phyloP scores from a whole-genome alignment of 169 alveolate species.

The Prorocentrum cordatum region DNA sequence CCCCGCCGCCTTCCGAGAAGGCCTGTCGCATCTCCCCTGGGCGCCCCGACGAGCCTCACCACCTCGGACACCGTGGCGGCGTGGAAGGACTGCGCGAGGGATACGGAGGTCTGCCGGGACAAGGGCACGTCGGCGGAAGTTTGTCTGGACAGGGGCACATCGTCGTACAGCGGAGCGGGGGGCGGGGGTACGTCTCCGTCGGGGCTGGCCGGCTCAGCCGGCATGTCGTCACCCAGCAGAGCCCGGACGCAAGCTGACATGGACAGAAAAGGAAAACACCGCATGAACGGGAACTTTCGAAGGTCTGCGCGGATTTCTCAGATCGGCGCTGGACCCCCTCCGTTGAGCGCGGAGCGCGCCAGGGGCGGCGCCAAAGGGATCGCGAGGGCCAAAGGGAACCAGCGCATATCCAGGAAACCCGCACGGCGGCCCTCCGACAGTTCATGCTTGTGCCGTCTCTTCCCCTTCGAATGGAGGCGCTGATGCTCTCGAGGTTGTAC shows the following conservation, averaged over 20 bases:
- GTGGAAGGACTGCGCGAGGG: not conserved
- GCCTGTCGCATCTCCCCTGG: too few relatives aligned
- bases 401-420: not conserved
- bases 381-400: not conserved
- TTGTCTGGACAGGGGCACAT: not conserved
- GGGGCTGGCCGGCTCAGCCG: not conserved
- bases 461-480: not conserved
- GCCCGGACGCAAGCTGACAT: slow-evolving; percentile 48
- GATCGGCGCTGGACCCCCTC: not conserved
- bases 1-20: too few relatives aligned
- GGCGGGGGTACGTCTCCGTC: too few relatives aligned
- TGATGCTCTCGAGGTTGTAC: slow-evolving; percentile 48
- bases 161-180: too few relatives aligned
- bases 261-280: too few relatives aligned
- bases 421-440: not conserved
- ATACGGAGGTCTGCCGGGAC: not conserved
- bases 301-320: not conserved
- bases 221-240: slow-evolving; percentile 16
- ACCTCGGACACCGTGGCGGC: not conserved
- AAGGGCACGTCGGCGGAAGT: not conserved
- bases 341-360: not conserved
- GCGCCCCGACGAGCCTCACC: not conserved
- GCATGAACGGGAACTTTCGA: not conserved
- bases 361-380: not conserved
- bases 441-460: not conserved